Evolutionary conservation across 805 yeast genomes (phyloP), one percentile per base, ranked within the genome.

Genomic region (Zygotorulaspora chibaensis): DNA sequence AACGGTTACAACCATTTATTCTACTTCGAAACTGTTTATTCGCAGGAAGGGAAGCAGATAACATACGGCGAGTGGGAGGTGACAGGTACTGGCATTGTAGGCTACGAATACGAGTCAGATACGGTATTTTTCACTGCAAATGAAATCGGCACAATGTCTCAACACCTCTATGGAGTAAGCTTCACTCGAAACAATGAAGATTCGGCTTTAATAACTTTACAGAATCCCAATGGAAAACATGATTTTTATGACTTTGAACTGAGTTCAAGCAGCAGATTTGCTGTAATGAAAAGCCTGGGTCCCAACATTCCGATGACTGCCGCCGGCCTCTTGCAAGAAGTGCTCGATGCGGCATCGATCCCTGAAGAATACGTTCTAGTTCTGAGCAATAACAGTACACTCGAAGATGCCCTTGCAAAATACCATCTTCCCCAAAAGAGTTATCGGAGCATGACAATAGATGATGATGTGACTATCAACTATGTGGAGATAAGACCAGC

Each of bases 401-500:
- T 57, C 6, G 38, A 46, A 8, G 36, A 43, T n/a, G 45, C 54
- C 0, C 27, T 72, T n/a, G 50, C 59, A 16, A 52, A 59, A 9
- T 74, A 68, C 46, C 75, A 73, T 44, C 43, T 80, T 1, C 90
- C 90, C 3, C 65, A 51, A 3, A 62, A 63, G 1, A 61, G 53
- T 34, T 62, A 54, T 71, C n/a, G 77, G 67, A 47, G 54, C 57
- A n/a, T 76, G 65, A 48, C 56, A 56, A 46, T 63, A 62, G 55
- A 63, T 63, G 73, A 66, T 43, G 73, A 70, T 8, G 58, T 75
- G 1, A 55, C 53, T 7, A 58, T 81, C 6, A 77, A 81, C 56
- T 72, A 80, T 44, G 63, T 81, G 34, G 90, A 84, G 56, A 77
- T 81, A 8, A 68, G 74, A 35, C 95, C 95, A 0, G 72, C 74